Evolutionary conservation across 2,329 filamentous ascomycete genomes (phyloP).

Genomic region (Epichloe sylvatica): DNA sequence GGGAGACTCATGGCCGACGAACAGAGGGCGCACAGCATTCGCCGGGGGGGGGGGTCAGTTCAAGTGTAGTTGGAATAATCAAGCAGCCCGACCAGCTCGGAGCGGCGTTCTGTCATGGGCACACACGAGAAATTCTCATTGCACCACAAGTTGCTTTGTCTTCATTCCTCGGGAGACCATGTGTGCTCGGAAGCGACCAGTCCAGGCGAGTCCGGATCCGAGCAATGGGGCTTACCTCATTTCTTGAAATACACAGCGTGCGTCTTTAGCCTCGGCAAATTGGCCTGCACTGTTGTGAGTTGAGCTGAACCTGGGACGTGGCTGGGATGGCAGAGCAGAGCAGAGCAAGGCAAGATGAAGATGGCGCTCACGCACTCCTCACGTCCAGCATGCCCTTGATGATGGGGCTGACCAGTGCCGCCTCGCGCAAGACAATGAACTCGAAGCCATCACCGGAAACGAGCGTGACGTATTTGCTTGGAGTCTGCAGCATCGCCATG

Average conservation of each 20-base stretch:
- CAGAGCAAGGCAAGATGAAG: not conserved
- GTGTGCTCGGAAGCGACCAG: not conserved
- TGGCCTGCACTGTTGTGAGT: slow-evolving; percentile 30
- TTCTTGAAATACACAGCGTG: slow-evolving; percentile 53
- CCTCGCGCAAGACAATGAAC: slow-evolving; percentile 60
- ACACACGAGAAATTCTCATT: slow-evolving; percentile 8
- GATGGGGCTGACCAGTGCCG: slow-evolving; percentile 53
- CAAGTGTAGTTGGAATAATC: slow-evolving; percentile 47
- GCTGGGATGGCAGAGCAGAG: not conserved
- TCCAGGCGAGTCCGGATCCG: not conserved
- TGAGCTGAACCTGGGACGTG: not conserved
- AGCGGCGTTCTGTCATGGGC: slow-evolving; percentile 31
- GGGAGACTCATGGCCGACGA: slow-evolving; percentile 1
- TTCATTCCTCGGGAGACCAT: slow-evolving; percentile 17
- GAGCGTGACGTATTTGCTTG: slow-evolving; percentile 61
- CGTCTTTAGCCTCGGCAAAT: slow-evolving; percentile 51
- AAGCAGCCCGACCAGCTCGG: slow-evolving; percentile 27
- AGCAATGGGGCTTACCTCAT: slow-evolving; percentile 48
- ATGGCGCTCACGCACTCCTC: slow-evolving; percentile 34
- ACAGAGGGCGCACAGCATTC: not conserved
- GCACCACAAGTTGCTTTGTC: slow-evolving; percentile 26
- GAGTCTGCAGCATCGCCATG: slow-evolving; percentile 13
- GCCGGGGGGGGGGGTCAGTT: slow-evolving; percentile 40
- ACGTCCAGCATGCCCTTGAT: slow-evolving; percentile 65
- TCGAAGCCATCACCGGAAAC: slow-evolving; percentile 64